These are phyloP conservation scores for Escovopsis sp. DNA, from an alignment of 2,329 filamentous ascomycete genomes.

Conservation along the genomic window DNA sequence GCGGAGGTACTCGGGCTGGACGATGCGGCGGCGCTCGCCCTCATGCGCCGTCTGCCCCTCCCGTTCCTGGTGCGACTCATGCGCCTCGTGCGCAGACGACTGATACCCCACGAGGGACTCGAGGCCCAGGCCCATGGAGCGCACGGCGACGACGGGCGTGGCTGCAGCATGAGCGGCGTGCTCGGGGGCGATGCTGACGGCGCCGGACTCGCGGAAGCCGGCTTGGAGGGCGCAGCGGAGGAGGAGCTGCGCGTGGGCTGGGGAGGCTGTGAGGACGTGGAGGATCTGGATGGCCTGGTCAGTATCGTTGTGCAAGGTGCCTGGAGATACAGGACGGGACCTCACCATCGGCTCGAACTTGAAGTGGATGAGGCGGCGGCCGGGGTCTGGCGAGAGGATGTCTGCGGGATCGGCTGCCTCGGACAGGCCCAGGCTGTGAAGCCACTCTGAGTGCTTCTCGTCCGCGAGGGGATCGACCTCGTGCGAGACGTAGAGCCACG, in stretches of 20 bases:
- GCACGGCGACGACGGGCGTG: constrained; percentile 66
- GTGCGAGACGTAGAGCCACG: constrained; percentile 82
- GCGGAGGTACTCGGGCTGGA: constrained; percentile 51
- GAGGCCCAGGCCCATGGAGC: constrained; percentile 67
- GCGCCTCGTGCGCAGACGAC: too few species aligned
- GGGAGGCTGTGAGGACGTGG: constrained; percentile 67
- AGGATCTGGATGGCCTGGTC: constrained; percentile 60
- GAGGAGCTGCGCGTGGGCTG: constrained; percentile 57
- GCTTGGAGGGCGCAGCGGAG: constrained; percentile 62
- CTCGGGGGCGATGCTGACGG: constrained; percentile 45
- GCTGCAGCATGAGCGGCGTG: too few species aligned
- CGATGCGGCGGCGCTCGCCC: constrained; percentile 30
- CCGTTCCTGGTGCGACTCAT: too few species aligned
- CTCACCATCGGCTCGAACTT: constrained; percentile 92
- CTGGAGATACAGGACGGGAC: constrained; percentile 1
- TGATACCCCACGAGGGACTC: constrained; percentile 69
- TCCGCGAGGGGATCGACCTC: constrained; percentile 31
- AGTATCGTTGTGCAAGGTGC: too few species aligned
- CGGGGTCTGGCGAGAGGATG: constrained; percentile 7
- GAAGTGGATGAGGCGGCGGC: constrained; percentile 52
- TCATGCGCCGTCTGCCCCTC: too few species aligned
- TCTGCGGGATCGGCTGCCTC: constrained; percentile 7
- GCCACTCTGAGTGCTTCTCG: constrained; percentile 13
- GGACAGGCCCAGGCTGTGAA: constrained; percentile 13
- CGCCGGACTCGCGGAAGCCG: constrained; percentile 82